These are phyloP conservation scores for Helianthus tuberosus DNA, from an alignment of 129 eudicot species.

Conservation along the genomic window DNA sequence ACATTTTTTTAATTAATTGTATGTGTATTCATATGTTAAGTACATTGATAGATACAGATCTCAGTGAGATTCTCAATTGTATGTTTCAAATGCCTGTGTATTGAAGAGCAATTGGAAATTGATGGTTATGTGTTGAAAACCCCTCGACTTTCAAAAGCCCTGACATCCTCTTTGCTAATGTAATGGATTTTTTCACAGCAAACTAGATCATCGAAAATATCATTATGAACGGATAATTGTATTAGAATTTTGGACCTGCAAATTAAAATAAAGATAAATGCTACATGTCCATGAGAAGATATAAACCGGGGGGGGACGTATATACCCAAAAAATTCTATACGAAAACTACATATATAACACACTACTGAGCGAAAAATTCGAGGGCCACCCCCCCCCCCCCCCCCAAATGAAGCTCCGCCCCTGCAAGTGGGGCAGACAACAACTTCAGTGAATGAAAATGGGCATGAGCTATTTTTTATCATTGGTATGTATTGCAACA, in stretches of 20 bases:
- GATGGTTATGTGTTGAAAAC: neutral
- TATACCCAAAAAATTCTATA: too few relatives aligned
- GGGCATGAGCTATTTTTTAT: slow-evolving; percentile 84
- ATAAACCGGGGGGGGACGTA: too few relatives aligned
- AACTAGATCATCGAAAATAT: neutral
- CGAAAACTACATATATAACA: too few relatives aligned
- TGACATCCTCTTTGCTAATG: neutral
- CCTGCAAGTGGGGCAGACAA: too few relatives aligned
- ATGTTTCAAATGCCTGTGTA: neutral
- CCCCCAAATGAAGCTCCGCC: too few relatives aligned
- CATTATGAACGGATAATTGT: slow-evolving; percentile 1
- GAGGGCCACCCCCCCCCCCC: too few relatives aligned
- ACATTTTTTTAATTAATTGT: neutral
- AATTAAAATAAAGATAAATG: neutral
- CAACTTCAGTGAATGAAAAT: slow-evolving; percentile 62
- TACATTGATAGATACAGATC: slow-evolving; percentile 22
- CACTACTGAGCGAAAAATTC: too few relatives aligned
- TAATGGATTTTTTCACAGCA: neutral
- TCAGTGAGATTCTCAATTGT: neutral
- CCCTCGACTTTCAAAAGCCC: neutral
- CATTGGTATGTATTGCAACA: slow-evolving; percentile 61
- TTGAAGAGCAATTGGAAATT: neutral
- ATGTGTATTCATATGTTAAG: neutral
- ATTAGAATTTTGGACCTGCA: neutral
- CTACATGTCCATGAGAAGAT: slow-evolving; percentile 3